Evolutionary conservation across 1,284 basidiomycete species (phyloP).

Genomic region (Schizophyllum commune): DNA sequence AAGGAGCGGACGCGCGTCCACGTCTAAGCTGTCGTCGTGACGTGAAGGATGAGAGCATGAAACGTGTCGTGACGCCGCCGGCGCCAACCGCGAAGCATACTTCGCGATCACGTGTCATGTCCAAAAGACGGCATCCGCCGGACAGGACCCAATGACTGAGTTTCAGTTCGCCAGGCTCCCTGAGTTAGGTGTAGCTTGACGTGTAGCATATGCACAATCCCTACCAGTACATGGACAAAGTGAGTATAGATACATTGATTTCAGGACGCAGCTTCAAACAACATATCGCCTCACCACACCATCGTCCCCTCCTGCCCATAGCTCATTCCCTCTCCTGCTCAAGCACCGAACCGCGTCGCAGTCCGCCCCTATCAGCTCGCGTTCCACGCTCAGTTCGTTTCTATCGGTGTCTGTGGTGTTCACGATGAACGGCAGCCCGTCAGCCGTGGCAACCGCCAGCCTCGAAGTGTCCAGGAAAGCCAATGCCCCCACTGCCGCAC

Average conservation of each 20-base stretch:
- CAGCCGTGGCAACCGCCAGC: slow-evolving; percentile 44
- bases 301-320: slow-evolving; percentile 60
- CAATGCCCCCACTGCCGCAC: slow-evolving; percentile 47
- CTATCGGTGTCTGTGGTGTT: slow-evolving; percentile 18
- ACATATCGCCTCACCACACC: slow-evolving; percentile 43
- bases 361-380: slow-evolving; percentile 43
- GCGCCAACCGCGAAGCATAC: too few relatives aligned
- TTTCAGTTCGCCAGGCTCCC: too few relatives aligned
- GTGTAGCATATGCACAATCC: too few relatives aligned
- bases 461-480: slow-evolving; percentile 30
- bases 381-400: slow-evolving; percentile 25
- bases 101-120: too few relatives aligned
- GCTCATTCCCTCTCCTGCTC: slow-evolving; percentile 21
- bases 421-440: slow-evolving; percentile 48
- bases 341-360: slow-evolving; percentile 41
- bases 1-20: too few relatives aligned
- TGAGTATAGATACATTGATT: too few relatives aligned
- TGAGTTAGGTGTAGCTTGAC: too few relatives aligned
- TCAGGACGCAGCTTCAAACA: neutral
- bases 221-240: too few relatives aligned
- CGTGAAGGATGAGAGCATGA: too few relatives aligned
- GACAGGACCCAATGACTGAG: too few relatives aligned
- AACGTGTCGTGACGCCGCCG: too few relatives aligned
- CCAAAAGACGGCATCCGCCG: too few relatives aligned
- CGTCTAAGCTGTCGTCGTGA: neutral